Percentiles rank a stretch among this genome's conserved stretches.
Conservation (phyloP, 2,329 filamentous ascomycete species). For the Ilyonectria sp. region DNA sequence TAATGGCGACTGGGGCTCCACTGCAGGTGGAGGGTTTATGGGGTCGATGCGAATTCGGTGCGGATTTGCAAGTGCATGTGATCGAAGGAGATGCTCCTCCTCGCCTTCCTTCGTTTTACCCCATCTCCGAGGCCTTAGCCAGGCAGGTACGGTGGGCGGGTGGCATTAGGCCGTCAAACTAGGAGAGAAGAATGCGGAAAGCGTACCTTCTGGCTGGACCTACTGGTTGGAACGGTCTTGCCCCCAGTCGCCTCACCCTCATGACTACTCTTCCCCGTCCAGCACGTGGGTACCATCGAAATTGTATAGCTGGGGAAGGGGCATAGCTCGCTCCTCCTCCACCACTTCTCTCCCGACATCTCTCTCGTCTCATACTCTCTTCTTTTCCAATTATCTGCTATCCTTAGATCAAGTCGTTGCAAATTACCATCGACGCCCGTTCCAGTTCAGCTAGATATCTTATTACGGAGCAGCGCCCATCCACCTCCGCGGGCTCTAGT, state of each 20-base stretch:
- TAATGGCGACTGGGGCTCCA: conserved; percentile 7
- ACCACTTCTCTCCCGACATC: conserved; percentile 10
- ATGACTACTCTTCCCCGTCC: conserved; percentile 9
- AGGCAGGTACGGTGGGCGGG: neutral
- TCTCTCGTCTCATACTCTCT: conserved; percentile 5
- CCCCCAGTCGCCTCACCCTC: conserved; percentile 15
- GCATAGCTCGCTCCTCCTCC: conserved; percentile 18
- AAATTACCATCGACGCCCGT: neutral
- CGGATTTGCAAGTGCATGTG: conserved; percentile 33
- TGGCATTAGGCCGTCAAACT: neutral
- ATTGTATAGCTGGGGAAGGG: neutral
- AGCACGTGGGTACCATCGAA: conserved; percentile 28
- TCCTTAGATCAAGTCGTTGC: neutral
- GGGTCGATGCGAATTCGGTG: conserved; percentile 14
- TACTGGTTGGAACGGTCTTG: conserved; percentile 17
- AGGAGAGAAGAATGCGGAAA: neutral
- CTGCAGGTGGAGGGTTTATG: conserved; percentile 27
- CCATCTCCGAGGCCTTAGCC: conserved; percentile 6
- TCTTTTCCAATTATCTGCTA: conserved; percentile 19
- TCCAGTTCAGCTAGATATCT: neutral
- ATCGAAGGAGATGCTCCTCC: conserved; percentile 15
- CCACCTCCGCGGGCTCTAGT: neutral
- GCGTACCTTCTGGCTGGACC: neutral
- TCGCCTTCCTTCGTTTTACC: conserved; percentile 1
- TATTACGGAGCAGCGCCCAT: neutral